Evolutionary conservation across 345 rosid genomes (phyloP).

Genomic region (Salix udensis): DNA sequence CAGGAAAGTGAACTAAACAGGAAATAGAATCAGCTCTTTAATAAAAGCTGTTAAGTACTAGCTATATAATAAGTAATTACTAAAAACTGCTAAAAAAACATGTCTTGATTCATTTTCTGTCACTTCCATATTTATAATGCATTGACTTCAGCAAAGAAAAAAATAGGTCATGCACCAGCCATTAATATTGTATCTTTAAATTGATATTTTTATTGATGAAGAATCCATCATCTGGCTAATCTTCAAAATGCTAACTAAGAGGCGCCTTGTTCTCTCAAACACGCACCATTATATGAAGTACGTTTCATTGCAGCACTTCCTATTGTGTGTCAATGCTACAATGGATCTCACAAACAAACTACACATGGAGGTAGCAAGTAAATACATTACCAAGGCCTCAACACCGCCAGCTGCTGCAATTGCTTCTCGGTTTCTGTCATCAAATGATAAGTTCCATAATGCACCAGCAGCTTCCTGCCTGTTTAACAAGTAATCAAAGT

Average conservation of each 20-base stretch:
- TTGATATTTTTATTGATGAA: not conserved
- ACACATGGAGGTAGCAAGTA: not conserved
- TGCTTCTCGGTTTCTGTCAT: slow-evolving; percentile 43
- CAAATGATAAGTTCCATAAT: slow-evolving; percentile 42
- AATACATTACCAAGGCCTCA: slow-evolving; percentile 33
- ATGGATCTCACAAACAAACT: not conserved
- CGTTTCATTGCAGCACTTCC: slow-evolving; percentile 3
- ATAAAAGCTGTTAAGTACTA: not conserved
- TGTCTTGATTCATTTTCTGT: not conserved
- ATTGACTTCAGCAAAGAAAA: not conserved
- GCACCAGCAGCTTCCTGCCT: slow-evolving; percentile 48
- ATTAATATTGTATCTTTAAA: not conserved
- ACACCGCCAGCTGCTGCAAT: slow-evolving; percentile 39
- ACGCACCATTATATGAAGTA: not conserved
- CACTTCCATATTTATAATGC: not conserved
- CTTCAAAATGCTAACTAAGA: not conserved
- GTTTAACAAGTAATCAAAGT: slow-evolving; percentile 13
- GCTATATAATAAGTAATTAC: not conserved
- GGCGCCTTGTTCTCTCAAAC: not conserved
- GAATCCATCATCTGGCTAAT: not conserved
- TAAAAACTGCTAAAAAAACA: not conserved
- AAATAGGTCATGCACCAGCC: not conserved
- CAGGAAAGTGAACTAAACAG: not conserved
- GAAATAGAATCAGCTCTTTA: not conserved
- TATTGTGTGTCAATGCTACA: not conserved